Base-by-base conservation (phyloP, 371 early-diverging fungal genomes). In the Dinochytrium kinnereticum region DNA sequence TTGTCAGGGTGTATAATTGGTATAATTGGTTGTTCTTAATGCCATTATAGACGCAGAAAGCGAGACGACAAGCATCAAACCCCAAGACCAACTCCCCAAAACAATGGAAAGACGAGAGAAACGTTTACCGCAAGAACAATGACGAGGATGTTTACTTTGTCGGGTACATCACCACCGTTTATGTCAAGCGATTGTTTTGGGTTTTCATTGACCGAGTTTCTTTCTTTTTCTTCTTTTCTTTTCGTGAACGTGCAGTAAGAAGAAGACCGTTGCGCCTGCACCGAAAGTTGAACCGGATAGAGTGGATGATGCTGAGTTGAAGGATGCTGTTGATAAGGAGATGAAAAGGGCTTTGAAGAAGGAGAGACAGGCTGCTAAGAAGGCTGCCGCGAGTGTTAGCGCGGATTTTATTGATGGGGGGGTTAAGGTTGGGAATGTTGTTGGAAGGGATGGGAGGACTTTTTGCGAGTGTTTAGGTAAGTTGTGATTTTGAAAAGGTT, bases 111-210 rank as follows among this genome's bases (percentile, higher is more conserved):
- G 73, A 79, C 61, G 84, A 85, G 64, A 77, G 78, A 34, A 86
- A 81, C 57, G 82, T 87, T 0, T 83, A 87, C 50, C 67, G 78
- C 70, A 87, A 85, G 66, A 77, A 80, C 17, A 81, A 86, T n/a
- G 78, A 70, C 7, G 84, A 87, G 28, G 87, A 85, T 13, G 85
- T 83, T 31, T 87, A 88, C 65, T 80, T 81, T 65, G 37, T 77
- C 24, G 82, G 82, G 83, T 82, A n/a, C n/a, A n/a, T n/a, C n/a
- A n/a, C n/a, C n/a, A n/a, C n/a, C n/a, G n/a, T n/a, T n/a, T n/a
- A n/a, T n/a, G 51, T n/a, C 7, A 37, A 49, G 37, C 38, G 64
- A 66, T 38, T 39, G 36, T 44, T 51, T 26, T 40, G 78, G 51
- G 38, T 64, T 59, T 51, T 40, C 7, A 53, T 21, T 53, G 24